Evolutionary conservation across 345 rosid species (phyloP), one percentile per base, ranked within the genome.

Genomic region (Raphanus raphanistrum): DNA sequence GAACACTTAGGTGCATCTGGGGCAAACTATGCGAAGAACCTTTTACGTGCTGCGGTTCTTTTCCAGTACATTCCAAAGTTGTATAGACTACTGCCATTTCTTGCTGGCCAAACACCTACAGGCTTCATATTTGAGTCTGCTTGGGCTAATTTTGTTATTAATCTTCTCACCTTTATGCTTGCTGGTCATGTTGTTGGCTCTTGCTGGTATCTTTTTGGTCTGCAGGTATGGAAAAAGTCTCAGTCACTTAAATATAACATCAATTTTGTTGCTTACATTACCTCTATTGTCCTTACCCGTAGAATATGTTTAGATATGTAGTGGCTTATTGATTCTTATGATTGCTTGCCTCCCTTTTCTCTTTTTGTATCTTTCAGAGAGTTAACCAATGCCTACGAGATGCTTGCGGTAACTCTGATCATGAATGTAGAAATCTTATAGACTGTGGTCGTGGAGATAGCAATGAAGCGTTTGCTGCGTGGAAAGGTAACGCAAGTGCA

Each of bases 121-220:
- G 92, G 93, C 45, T 89, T 92, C 71, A 82, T 90, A 75, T 90
- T 94, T 84, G 95, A 94, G 89, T 90, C 97, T 2, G 93, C 95
- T 52, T 85, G 92, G 94, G 92, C 88, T 61, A 94, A 88, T 77
- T 92, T 94, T 76, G 84, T 89, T 70, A 89, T 92, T 45, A 94
- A 94, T 80, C 91, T 92, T 72, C 88, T 90, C 78, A 89, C 87
- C 31, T 92, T 85, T 72, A 38, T 92, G 80, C 82, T 94, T 81
- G 73, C 91, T 59, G 93, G 92, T 70, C 98, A 94, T 73, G 78
- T 84, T 65, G 82, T 94, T 72, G 98, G 98, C 16, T 86, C 97
- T n/a, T 76, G 86, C 81, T 94, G 97, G 98, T 94, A 94, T 77
- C 90, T 92, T 78, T 71, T 88, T 13, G 97, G 97, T 21, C 84